phyloP scores from a whole-genome alignment of 305 asterid genomes.

The Fraxinus paxiana region DNA sequence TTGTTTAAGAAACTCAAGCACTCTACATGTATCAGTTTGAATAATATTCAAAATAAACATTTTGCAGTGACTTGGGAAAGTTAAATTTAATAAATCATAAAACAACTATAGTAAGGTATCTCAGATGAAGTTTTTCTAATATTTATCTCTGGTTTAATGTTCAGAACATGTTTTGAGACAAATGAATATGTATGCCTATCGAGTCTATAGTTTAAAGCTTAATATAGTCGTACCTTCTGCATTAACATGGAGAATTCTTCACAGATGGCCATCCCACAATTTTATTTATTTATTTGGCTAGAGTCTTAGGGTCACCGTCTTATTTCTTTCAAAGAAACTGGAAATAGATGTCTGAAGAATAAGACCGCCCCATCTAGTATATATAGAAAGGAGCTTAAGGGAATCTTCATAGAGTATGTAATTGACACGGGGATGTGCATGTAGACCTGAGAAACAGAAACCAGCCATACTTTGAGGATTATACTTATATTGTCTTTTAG shows the following conservation, averaged over 20 bases:
- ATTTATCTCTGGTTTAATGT: background rate
- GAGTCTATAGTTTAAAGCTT: background rate
- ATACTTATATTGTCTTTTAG: background rate
- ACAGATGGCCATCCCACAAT: background rate
- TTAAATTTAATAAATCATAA: background rate
- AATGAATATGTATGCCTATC: background rate
- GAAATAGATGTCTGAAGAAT: background rate
- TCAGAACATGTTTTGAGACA: background rate
- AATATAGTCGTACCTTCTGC: background rate
- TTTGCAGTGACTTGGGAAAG: background rate
- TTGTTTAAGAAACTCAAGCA: background rate
- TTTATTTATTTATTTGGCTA: background rate
- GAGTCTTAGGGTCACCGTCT: background rate
- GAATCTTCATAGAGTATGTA: background rate
- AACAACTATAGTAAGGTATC: background rate
- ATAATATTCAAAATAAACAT: background rate
- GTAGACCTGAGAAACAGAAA: background rate
- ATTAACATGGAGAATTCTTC: background rate
- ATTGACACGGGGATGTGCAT: background rate
- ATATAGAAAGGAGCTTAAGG: background rate
- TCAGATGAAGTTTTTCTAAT: background rate
- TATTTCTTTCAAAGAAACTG: background rate
- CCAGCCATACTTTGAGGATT: background rate
- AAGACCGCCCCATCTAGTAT: background rate
- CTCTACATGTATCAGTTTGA: background rate